Evolutionary conservation across 2,329 filamentous ascomycete genomes (phyloP).

Genomic region (Diaporthe sp.): DNA sequence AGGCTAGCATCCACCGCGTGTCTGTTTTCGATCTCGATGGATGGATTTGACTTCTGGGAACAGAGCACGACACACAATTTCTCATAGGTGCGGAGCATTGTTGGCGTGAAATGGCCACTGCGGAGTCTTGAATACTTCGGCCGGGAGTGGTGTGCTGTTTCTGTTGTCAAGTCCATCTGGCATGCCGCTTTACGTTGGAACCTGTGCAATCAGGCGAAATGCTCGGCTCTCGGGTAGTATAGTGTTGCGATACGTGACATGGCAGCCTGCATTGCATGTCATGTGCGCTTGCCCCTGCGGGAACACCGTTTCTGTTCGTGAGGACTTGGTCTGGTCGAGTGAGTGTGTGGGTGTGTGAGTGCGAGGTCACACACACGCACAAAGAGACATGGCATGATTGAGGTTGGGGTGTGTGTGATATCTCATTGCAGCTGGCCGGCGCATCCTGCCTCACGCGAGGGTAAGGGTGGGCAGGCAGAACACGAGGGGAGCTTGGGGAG

Average conservation of each 20-base stretch:
- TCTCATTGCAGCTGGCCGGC: slow-evolving; percentile 14
- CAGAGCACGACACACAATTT: background rate
- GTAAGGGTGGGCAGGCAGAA: background rate
- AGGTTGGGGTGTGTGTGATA: background rate
- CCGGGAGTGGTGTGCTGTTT: background rate
- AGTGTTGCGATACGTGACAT: slow-evolving; percentile 25
- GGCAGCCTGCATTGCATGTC: slow-evolving; percentile 22
- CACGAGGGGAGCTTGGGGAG: background rate
- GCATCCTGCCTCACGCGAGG: slow-evolving; percentile 14
- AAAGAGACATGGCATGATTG: background rate
- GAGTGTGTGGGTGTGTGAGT: background rate
- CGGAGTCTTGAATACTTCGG: background rate
- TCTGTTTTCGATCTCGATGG: slow-evolving; percentile 23
- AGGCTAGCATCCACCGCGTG: background rate
- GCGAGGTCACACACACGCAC: background rate
- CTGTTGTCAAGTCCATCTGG: slow-evolving; percentile 4
- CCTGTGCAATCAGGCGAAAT: slow-evolving; percentile 9
- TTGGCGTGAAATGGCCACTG: background rate
- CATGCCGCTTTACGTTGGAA: background rate
- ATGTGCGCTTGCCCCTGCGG: background rate
- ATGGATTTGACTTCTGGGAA: slow-evolving; percentile 9
- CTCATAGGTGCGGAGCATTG: slow-evolving; percentile 7
- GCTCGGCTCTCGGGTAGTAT: slow-evolving; percentile 27
- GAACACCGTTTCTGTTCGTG: slow-evolving; percentile 11
- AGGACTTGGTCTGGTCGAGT: background rate